Evolutionary conservation across 306 rosid genomes (phyloP).

Genomic region (Astragalus glycyphyllos): DNA sequence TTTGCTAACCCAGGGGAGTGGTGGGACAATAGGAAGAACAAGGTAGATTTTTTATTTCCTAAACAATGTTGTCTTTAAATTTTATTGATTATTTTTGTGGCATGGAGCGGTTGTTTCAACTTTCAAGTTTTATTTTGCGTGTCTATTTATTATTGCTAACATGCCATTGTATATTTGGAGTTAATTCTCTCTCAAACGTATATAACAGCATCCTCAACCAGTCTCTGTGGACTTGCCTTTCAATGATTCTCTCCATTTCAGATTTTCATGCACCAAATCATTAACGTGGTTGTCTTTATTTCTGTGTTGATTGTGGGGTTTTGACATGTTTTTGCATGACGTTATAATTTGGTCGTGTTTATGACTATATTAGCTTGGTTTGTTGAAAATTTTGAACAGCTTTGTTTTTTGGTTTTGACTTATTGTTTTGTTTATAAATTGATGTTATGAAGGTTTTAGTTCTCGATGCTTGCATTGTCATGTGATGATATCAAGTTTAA

Average conservation of each 20-base stretch:
- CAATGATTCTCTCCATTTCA: constrained; percentile 2
- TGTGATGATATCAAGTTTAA: no score
- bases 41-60: constrained; percentile 41
- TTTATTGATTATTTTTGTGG: background rate
- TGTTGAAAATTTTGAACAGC: no score
- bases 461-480: no score
- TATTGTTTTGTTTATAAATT: no score
- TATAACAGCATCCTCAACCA: constrained; percentile 29
- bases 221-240: constrained; percentile 41
- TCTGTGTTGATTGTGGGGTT: no score
- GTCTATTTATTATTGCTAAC: constrained; percentile 8
- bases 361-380: no score
- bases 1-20: no score
- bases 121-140: background rate
- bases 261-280: background rate
- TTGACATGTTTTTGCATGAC: no score
- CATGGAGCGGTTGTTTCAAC: constrained; percentile 18
- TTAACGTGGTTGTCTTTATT: no score
- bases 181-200: constrained; percentile 12
- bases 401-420: no score
- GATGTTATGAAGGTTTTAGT: no score
- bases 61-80: constrained; percentile 9
- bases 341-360: no score
- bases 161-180: constrained; percentile 12
- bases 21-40: constrained; percentile 60